Conservation (phyloP, 2,329 filamentous ascomycete genomes). For the Curvularia lunata region DNA sequence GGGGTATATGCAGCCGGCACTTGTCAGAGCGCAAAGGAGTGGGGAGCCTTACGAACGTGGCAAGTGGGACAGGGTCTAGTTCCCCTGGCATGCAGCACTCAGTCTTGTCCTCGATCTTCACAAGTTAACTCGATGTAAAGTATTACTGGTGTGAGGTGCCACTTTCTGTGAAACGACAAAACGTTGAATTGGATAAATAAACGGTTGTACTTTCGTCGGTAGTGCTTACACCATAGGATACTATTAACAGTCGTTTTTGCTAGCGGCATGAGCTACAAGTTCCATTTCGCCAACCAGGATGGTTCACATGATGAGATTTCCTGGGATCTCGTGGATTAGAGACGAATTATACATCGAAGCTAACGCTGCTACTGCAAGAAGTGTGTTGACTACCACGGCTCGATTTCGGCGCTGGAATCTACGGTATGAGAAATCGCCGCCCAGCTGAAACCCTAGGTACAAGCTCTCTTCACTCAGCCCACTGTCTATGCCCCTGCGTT, state of each 20-base stretch:
- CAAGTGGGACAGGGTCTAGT: not conserved
- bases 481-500: not conserved
- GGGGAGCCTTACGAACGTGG: not conserved
- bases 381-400: not conserved
- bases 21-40: not conserved
- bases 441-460: not conserved
- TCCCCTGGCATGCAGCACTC: not conserved
- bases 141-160: not conserved
- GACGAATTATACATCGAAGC: not conserved
- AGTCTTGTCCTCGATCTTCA: not conserved
- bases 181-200: not conserved
- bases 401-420: not conserved
- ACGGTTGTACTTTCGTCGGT: not conserved
- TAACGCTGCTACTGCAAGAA: not conserved
- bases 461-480: not conserved
- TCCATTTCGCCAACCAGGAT: not conserved
- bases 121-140: not conserved
- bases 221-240: not conserved
- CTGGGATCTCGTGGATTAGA: not conserved
- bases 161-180: not conserved
- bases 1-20: not conserved
- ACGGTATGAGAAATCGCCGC: not conserved
- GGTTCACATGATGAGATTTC: not conserved
- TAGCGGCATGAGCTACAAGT: not conserved
- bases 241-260: not conserved